Percentiles rank a stretch among this genome's conserved stretches.
Conservation (phyloP, 2,329 filamentous ascomycete species). For the Microdochium nivale region DNA sequence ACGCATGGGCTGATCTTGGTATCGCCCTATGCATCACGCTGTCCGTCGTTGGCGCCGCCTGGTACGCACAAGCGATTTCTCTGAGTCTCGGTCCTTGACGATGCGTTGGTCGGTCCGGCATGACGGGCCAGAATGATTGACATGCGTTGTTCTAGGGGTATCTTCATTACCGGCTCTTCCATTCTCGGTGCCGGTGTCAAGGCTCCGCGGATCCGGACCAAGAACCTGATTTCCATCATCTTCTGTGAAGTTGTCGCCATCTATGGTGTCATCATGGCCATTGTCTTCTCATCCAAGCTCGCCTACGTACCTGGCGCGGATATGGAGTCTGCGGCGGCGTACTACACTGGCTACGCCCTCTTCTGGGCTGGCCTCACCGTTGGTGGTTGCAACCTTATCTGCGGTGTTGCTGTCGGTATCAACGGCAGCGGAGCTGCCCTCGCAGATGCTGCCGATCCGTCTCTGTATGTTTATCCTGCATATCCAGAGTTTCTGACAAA, state of each 20-base stretch:
- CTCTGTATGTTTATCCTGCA: slow-evolving; percentile 54
- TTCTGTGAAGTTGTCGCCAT: slow-evolving; percentile 99
- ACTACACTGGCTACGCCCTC: slow-evolving; percentile 90
- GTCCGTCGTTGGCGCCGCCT: slow-evolving; percentile 94
- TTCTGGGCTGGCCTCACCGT: slow-evolving; percentile 97
- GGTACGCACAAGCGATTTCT: slow-evolving; percentile 45
- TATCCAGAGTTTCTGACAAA: slow-evolving; percentile 12
- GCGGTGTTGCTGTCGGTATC: slow-evolving; percentile 93
- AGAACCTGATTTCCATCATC: slow-evolving; percentile 99
- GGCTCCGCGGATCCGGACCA: slow-evolving; percentile 94
- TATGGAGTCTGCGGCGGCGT: slow-evolving; percentile 67
- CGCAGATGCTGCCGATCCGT: slow-evolving; percentile 87
- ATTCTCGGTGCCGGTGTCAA: slow-evolving; percentile 96
- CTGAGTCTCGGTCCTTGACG: not conserved
- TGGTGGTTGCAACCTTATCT: slow-evolving; percentile 90
- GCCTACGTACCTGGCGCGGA: slow-evolving; percentile 53
- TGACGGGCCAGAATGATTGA: slow-evolving; percentile 2
- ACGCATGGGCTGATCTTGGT: slow-evolving; percentile 84
- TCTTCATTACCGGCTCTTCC: slow-evolving; percentile 95
- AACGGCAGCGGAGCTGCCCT: slow-evolving; percentile 95
- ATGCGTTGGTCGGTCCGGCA: not conserved
- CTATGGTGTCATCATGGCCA: slow-evolving; percentile 99
- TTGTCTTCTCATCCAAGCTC: slow-evolving; percentile 91
- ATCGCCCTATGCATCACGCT: slow-evolving; percentile 92
- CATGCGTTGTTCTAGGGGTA: slow-evolving; percentile 60